Conservation (phyloP, 2,329 filamentous ascomycete species). For the Alternaria arborescens region DNA sequence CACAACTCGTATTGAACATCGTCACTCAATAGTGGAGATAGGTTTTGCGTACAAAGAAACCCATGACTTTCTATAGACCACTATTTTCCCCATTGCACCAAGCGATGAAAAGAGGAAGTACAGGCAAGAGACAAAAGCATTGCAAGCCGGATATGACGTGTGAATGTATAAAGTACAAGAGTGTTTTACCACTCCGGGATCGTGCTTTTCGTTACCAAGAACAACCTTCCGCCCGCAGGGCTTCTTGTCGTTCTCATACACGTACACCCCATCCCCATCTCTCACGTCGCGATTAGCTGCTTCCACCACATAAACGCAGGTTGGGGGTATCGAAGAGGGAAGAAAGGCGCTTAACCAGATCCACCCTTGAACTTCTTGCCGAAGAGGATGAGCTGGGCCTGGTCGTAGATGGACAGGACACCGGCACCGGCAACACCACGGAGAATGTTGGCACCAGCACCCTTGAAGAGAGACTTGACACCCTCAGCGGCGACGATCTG, state of each 20-base stretch:
- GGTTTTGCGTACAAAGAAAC: slow-evolving; percentile 36
- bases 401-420: slow-evolving; percentile 99
- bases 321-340: slow-evolving; percentile 47
- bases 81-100: slow-evolving; percentile 50
- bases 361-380: slow-evolving; percentile 95
- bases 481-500: slow-evolving; percentile 97
- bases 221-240: slow-evolving; percentile 54
- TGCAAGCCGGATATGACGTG: slow-evolving; percentile 51
- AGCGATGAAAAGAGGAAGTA: slow-evolving; percentile 46
- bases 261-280: slow-evolving; percentile 40
- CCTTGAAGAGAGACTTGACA: slow-evolving; percentile 99
- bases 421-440: slow-evolving; percentile 99
- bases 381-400: slow-evolving; percentile 99
- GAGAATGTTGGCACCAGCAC: slow-evolving; percentile 99
- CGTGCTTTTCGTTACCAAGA: slow-evolving; percentile 53
- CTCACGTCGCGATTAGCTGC: slow-evolving; percentile 44
- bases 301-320: slow-evolving; percentile 48
- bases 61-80: slow-evolving; percentile 49
- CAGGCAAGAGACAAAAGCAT: slow-evolving; percentile 49
- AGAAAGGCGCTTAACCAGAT: slow-evolving; percentile 54
- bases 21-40: slow-evolving; percentile 8
- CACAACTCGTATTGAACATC: background rate
- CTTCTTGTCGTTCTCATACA: slow-evolving; percentile 50
- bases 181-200: slow-evolving; percentile 49
- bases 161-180: slow-evolving; percentile 55